Evolutionary conservation across 2,329 filamentous ascomycete species (phyloP).

Genomic region (Arthroderma sp.): DNA sequence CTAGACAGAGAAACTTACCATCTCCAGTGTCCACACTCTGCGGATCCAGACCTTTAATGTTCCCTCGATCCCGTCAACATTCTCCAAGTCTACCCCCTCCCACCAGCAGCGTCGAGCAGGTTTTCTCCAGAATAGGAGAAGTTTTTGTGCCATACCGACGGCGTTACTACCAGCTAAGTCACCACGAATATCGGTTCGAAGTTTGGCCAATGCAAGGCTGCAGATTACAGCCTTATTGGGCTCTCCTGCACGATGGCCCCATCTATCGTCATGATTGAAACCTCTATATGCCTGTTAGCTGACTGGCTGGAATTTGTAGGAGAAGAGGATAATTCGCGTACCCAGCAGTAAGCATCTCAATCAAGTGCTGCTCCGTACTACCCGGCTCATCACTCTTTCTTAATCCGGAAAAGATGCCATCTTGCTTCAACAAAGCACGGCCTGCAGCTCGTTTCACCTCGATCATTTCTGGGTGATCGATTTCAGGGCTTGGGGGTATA

Average conservation of each 20-base stretch:
- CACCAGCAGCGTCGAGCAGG: conserved; percentile 95
- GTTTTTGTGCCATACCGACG: conserved; percentile 96
- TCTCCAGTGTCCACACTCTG: conserved; percentile 95
- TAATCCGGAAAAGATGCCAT: conserved; percentile 90
- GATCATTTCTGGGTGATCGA: conserved; percentile 81
- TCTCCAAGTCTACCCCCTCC: conserved; percentile 86
- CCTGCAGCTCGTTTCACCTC: conserved; percentile 89
- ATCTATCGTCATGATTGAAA: conserved; percentile 88
- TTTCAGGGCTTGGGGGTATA: conserved; percentile 75
- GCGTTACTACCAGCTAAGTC: conserved; percentile 62
- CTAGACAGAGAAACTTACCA: conserved; percentile 40
- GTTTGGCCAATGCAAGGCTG: conserved; percentile 80
- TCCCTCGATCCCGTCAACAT: conserved; percentile 80
- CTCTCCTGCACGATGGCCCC: conserved; percentile 95
- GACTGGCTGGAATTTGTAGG: conserved; percentile 7
- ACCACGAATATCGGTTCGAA: conserved; percentile 77
- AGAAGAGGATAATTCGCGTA: conserved; percentile 36
- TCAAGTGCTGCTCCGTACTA: conserved; percentile 93
- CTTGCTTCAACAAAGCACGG: conserved; percentile 69
- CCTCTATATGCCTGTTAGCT: conserved; percentile 46
- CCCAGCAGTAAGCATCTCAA: conserved; percentile 98
- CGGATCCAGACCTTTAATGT: conserved; percentile 97
- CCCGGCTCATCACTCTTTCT: conserved; percentile 91
- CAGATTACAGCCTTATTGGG: conserved; percentile 98
- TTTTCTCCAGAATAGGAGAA: conserved; percentile 95